phyloP scores from a whole-genome alignment of 306 rosid species.

The Vigna angularis region DNA sequence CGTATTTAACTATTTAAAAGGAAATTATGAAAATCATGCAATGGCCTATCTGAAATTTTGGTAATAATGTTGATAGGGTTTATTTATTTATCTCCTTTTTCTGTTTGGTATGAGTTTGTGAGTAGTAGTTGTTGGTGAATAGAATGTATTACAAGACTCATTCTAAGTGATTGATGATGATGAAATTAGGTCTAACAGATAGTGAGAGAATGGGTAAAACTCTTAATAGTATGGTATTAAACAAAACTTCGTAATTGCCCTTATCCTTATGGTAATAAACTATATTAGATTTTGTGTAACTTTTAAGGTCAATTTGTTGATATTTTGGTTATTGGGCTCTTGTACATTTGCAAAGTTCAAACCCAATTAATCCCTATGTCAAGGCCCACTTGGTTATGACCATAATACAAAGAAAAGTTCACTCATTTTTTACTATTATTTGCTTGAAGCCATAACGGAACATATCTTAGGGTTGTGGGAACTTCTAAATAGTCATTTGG shows the following conservation, averaged over 20 bases:
- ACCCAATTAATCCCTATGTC: neutral
- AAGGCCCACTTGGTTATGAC: conserved; percentile 10
- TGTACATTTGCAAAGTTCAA: neutral
- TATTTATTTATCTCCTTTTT: neutral
- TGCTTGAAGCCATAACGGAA: neutral
- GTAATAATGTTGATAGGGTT: conserved; percentile 39
- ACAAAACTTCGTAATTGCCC: neutral
- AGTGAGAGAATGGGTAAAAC: conserved; percentile 31
- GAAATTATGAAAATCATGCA: neutral
- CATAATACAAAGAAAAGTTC: neutral
- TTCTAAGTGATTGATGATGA: conserved; percentile 44
- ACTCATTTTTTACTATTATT: neutral
- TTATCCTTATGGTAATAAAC: neutral
- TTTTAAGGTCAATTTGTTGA: neutral
- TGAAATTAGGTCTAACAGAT: conserved; percentile 55
- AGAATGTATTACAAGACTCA: conserved; percentile 20
- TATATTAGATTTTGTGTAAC: neutral
- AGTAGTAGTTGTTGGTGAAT: conserved; percentile 52
- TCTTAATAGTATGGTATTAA: neutral
- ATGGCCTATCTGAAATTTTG: conserved; percentile 41
- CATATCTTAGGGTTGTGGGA: neutral
- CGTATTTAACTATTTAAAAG: neutral
- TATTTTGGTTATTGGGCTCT: neutral
- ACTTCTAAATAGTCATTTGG: neutral
- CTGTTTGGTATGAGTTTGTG: conserved; percentile 49